Percentiles rank a stretch among this genome's conserved stretches.
These are phyloP conservation scores for Comarum palustre DNA, from an alignment of 306 rosid species.

Conservation along the genomic window DNA sequence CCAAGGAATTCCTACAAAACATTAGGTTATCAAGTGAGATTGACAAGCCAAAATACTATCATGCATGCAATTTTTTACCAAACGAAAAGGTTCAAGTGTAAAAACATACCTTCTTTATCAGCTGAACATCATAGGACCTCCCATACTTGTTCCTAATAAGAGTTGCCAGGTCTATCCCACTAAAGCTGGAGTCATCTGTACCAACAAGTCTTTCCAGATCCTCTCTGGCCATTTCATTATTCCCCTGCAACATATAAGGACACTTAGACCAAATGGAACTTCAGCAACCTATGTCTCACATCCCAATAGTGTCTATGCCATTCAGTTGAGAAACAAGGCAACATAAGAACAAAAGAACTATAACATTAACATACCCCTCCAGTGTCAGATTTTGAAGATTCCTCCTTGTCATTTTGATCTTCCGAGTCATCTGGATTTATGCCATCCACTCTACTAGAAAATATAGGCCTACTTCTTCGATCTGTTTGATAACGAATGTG, in stretches of 20 bases:
- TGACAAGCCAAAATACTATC: not conserved
- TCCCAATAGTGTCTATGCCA: not conserved
- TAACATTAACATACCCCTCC: constrained; percentile 51
- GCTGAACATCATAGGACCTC: constrained; percentile 86
- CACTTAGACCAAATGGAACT: not conserved
- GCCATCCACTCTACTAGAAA: constrained; percentile 35
- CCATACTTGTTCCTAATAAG: constrained; percentile 92
- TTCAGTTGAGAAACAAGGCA: not conserved
- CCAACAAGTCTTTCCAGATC: constrained; percentile 84
- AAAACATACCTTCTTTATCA: constrained; percentile 77
- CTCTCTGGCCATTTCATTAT: constrained; percentile 58
- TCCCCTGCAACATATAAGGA: constrained; percentile 36
- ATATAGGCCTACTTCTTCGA: constrained; percentile 45
- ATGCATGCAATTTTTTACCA: not conserved
- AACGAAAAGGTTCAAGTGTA: not conserved
- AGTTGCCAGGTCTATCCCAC: constrained; percentile 91
- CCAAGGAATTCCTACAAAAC: constrained; percentile 85
- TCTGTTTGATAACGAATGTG: constrained; percentile 31
- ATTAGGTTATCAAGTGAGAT: not conserved
- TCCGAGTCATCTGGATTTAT: constrained; percentile 64
- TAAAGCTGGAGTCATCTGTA: constrained; percentile 74
- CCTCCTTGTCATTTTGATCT: constrained; percentile 35
- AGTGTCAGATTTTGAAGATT: constrained; percentile 38
- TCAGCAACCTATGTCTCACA: not conserved
- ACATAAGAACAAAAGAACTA: constrained; percentile 8